Evolutionary conservation across 495 filamentous ascomycete species (phyloP).

Genomic region (Penicillium fimorum): DNA sequence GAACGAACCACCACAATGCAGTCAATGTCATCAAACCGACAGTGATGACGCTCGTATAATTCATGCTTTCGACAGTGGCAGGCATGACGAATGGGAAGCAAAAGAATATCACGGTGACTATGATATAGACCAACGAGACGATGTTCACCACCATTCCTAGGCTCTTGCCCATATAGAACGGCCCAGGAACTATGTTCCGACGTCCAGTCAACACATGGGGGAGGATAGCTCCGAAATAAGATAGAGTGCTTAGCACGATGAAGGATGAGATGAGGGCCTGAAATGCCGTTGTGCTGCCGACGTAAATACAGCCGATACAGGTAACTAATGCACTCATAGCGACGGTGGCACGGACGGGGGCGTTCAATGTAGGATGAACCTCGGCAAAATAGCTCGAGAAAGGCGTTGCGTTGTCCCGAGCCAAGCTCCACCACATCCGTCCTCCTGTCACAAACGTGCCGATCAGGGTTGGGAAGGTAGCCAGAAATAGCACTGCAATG

Average conservation of each 20-base stretch:
- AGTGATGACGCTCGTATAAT: conserved; percentile 63
- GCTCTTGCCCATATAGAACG: conserved; percentile 63
- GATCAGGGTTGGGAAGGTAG: conserved; percentile 56
- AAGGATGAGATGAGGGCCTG: conserved; percentile 69
- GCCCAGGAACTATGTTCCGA: conserved; percentile 60
- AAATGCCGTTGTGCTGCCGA: conserved; percentile 69
- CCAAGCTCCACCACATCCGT: conserved; percentile 73
- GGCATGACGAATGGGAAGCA: conserved; percentile 65
- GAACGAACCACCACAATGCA: conserved; percentile 34
- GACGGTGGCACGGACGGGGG: conserved; percentile 59
- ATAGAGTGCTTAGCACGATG: conserved; percentile 67
- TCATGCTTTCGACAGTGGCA: conserved; percentile 58
- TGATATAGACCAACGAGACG: conserved; percentile 58
- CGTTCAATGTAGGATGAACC: conserved; percentile 45
- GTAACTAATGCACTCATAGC: conserved; percentile 60
- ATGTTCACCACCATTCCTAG: conserved; percentile 56
- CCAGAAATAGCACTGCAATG: conserved; percentile 51
- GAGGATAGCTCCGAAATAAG: conserved; percentile 68
- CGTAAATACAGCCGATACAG: conserved; percentile 64
- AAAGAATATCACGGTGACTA: conserved; percentile 65
- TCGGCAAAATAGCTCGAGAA: conserved; percentile 35
- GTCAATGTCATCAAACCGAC: conserved; percentile 50
- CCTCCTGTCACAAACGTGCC: conserved; percentile 68
- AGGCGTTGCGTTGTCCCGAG: conserved; percentile 60
- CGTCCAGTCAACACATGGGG: conserved; percentile 63